Evolutionary conservation across 1,284 basidiomycete species (phyloP).

Genomic region (Pseudozyma sp.): DNA sequence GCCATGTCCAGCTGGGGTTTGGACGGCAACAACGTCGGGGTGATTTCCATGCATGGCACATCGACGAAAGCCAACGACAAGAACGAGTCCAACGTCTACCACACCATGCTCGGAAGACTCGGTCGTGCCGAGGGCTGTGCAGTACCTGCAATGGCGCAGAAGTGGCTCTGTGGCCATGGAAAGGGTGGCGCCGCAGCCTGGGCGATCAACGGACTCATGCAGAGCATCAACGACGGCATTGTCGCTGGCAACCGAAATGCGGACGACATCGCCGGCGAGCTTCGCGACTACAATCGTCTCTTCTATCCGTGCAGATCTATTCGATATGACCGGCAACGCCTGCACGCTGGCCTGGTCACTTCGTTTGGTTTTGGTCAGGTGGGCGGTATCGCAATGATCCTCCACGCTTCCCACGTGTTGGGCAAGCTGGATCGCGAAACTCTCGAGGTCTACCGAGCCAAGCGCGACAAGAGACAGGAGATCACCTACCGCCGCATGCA

Average conservation of each 20-base stretch:
- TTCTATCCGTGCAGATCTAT: slow-evolving; percentile 98
- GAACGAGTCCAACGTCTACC: slow-evolving; percentile 97
- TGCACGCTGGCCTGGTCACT: slow-evolving; percentile 72
- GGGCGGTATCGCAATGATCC: slow-evolving; percentile 86
- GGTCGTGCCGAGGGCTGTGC: slow-evolving; percentile 78
- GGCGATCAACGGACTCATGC: slow-evolving; percentile 93
- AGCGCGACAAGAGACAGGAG: slow-evolving; percentile 44
- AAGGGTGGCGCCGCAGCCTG: slow-evolving; percentile 80
- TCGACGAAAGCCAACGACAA: slow-evolving; percentile 98
- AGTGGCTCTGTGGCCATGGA: slow-evolving; percentile 74
- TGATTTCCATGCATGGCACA: slow-evolving; percentile 88
- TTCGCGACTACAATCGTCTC: slow-evolving; percentile 87
- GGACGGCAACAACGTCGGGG: slow-evolving; percentile 85
- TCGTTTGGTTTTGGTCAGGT: slow-evolving; percentile 99
- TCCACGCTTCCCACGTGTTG: slow-evolving; percentile 91
- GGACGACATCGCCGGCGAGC: slow-evolving; percentile 87
- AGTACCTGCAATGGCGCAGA: slow-evolving; percentile 95
- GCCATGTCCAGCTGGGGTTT: slow-evolving; percentile 96
- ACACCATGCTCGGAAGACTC: slow-evolving; percentile 83
- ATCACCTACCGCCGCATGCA: slow-evolving; percentile 62
- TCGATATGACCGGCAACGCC: slow-evolving; percentile 58
- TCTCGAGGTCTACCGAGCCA: slow-evolving; percentile 79
- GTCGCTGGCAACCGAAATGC: slow-evolving; percentile 87
- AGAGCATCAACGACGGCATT: slow-evolving; percentile 85
- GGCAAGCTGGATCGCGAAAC: slow-evolving; percentile 80